Percentiles rank a stretch among this genome's conserved stretches.
phyloP scores from a whole-genome alignment of 805 yeast species.

The Wickerhamiella cacticola region DNA sequence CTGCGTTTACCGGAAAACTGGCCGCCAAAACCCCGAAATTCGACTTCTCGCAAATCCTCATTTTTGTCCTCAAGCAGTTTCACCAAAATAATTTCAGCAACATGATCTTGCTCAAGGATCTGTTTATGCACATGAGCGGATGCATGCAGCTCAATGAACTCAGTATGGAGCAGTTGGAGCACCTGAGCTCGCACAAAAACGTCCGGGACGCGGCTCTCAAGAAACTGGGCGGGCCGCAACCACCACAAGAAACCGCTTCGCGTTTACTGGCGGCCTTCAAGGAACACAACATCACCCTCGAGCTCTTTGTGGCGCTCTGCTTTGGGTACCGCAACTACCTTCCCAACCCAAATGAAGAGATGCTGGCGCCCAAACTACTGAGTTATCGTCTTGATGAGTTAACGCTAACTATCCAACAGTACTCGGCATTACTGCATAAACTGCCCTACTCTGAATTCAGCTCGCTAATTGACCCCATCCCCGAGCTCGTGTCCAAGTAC shows the following conservation, averaged over 20 bases:
- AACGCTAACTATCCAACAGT: constrained; percentile 52
- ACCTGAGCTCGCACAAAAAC: constrained; percentile 38
- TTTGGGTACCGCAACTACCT: constrained; percentile 29
- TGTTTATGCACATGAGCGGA: constrained; percentile 60
- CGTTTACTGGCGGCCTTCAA: constrained; percentile 39
- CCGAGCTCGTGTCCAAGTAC: constrained; percentile 22
- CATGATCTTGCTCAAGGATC: constrained; percentile 43
- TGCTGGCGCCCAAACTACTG: constrained; percentile 53
- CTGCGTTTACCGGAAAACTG: constrained; percentile 65
- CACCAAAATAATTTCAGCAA: constrained; percentile 48
- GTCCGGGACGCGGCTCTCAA: constrained; percentile 35
- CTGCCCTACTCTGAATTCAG: constrained; percentile 25
- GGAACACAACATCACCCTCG: constrained; percentile 37
- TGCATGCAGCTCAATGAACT: constrained; percentile 53
- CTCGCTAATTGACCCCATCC: constrained; percentile 15
- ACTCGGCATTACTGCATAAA: constrained; percentile 44
- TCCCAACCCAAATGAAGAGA: constrained; percentile 19
- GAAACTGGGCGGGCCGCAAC: constrained; percentile 1
- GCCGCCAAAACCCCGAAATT: constrained; percentile 44
- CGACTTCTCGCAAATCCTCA: constrained; percentile 50
- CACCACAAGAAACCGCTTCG: background rate
- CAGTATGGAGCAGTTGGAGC: constrained; percentile 46
- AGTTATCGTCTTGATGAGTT: constrained; percentile 65
- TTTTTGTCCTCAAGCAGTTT: constrained; percentile 49
- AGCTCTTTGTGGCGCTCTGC: constrained; percentile 53